phyloP scores from a whole-genome alignment of 352 stramenopile genomes.

The Pythium graminicola region DNA sequence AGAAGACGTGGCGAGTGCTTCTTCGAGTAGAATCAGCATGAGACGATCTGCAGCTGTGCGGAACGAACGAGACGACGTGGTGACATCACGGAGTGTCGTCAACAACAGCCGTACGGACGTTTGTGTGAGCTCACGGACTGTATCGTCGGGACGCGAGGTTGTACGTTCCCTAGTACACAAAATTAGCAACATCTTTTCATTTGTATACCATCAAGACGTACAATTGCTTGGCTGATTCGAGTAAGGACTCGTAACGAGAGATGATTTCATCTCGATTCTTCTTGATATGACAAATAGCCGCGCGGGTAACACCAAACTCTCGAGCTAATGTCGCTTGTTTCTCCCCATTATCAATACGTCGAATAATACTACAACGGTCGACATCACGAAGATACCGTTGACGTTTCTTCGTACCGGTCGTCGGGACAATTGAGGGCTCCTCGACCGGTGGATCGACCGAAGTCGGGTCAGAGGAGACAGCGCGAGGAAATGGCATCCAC shows the following conservation, averaged over 20 bases:
- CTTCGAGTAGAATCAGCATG: slow-evolving; percentile 59
- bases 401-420: slow-evolving; percentile 27
- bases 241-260: slow-evolving; percentile 51
- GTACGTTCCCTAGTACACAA: not conserved
- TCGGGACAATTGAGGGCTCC: not conserved
- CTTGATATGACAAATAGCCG: slow-evolving; percentile 72
- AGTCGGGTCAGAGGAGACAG: too few relatives aligned
- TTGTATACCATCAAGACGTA: slow-evolving; percentile 15
- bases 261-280: slow-evolving; percentile 71
- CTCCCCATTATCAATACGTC: slow-evolving; percentile 62
- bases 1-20: slow-evolving; percentile 31
- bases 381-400: slow-evolving; percentile 50
- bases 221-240: slow-evolving; percentile 51
- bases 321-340: slow-evolving; percentile 53
- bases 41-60: slow-evolving; percentile 35
- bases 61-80: slow-evolving; percentile 20
- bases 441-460: too few relatives aligned
- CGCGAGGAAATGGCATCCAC: too few relatives aligned
- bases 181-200: not conserved
- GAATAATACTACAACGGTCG: slow-evolving; percentile 57
- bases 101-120: slow-evolving; percentile 40
- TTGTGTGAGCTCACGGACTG: slow-evolving; percentile 3
- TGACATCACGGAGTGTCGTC: slow-evolving; percentile 38
- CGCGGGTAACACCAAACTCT: slow-evolving; percentile 61
- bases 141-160: too few relatives aligned